Evolutionary conservation across 352 stramenopile species (phyloP).

Genomic region (Phytophthora cryptogea): DNA sequence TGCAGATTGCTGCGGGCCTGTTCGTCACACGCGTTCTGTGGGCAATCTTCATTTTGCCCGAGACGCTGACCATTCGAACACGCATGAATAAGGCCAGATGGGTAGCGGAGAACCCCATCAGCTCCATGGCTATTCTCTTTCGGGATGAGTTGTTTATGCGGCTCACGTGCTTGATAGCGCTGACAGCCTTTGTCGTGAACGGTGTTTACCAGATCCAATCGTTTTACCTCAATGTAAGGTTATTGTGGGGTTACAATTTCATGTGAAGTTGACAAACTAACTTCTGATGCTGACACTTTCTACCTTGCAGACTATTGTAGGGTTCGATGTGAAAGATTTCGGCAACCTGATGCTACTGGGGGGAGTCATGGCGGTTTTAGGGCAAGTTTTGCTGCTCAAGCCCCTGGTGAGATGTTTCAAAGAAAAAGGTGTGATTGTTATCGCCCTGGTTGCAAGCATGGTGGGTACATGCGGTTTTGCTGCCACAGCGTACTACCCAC

Average conservation of each 20-base stretch:
- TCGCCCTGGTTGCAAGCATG: slow-evolving; percentile 50
- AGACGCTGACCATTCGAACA: slow-evolving; percentile 54
- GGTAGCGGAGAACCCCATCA: slow-evolving; percentile 60
- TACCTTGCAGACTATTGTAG: slow-evolving; percentile 51
- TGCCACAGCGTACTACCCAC: slow-evolving; percentile 51
- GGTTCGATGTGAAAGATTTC: slow-evolving; percentile 71
- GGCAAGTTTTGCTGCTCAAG: slow-evolving; percentile 66
- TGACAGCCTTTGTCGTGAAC: slow-evolving; percentile 69
- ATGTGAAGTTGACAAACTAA: slow-evolving; percentile 2
- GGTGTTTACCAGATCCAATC: slow-evolving; percentile 65
- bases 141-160: slow-evolving; percentile 64
- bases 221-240: slow-evolving; percentile 74
- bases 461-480: slow-evolving; percentile 46
- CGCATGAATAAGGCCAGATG: slow-evolving; percentile 35
- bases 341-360: slow-evolving; percentile 62
- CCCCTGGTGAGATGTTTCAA: slow-evolving; percentile 56
- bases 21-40: slow-evolving; percentile 63
- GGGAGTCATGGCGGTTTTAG: slow-evolving; percentile 58
- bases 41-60: slow-evolving; percentile 54
- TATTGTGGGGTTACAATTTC: neutral
- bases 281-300: neutral
- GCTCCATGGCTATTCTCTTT: slow-evolving; percentile 69
- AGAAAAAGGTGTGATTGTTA: slow-evolving; percentile 72
- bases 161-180: slow-evolving; percentile 65
- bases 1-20: slow-evolving; percentile 49